Conservation (phyloP, 768 basidiomycete species). For the Boletales sp. region DNA sequence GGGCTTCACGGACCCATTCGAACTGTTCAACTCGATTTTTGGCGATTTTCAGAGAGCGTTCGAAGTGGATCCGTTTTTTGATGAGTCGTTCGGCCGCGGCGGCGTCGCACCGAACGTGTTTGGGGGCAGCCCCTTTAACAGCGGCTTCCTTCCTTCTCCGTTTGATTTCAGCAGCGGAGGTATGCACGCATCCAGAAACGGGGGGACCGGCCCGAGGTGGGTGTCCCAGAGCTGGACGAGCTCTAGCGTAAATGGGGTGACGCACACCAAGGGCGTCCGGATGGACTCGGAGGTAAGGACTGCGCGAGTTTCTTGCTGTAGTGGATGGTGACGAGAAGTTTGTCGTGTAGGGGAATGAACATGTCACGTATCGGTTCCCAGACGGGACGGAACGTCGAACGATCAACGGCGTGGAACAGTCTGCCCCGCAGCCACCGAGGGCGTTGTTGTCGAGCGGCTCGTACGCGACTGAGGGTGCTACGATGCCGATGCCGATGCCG, state of each 20-base stretch:
- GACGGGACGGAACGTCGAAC: conserved; percentile 65
- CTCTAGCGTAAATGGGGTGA: conserved; percentile 63
- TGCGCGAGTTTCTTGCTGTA: not conserved
- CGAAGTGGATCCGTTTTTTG: conserved; percentile 34
- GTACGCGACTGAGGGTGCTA: not conserved
- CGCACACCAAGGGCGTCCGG: conserved; percentile 51
- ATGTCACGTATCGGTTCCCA: conserved; percentile 59
- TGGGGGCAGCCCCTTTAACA: conserved; percentile 11
- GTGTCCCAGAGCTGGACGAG: conserved; percentile 55
- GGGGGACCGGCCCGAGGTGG: conserved; percentile 32
- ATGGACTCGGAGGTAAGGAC: conserved; percentile 56
- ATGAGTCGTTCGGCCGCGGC: conserved; percentile 16
- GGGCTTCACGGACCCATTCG: conserved; percentile 71
- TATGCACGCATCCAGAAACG: conserved; percentile 7
- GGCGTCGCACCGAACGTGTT: conserved; percentile 12
- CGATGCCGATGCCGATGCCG: not conserved
- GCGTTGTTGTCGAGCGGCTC: conserved; percentile 8
- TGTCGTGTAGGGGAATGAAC: conserved; percentile 63
- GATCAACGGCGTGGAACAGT: conserved; percentile 62
- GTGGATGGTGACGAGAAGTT: conserved; percentile 1
- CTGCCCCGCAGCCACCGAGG: conserved; percentile 10
- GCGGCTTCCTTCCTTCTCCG: conserved; percentile 13
- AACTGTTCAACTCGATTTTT: conserved; percentile 71
- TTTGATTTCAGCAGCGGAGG: conserved; percentile 14
- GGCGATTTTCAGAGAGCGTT: conserved; percentile 42